Evolutionary conservation across 441 rosid genomes (phyloP).

Genomic region (Pelargonium australe): DNA sequence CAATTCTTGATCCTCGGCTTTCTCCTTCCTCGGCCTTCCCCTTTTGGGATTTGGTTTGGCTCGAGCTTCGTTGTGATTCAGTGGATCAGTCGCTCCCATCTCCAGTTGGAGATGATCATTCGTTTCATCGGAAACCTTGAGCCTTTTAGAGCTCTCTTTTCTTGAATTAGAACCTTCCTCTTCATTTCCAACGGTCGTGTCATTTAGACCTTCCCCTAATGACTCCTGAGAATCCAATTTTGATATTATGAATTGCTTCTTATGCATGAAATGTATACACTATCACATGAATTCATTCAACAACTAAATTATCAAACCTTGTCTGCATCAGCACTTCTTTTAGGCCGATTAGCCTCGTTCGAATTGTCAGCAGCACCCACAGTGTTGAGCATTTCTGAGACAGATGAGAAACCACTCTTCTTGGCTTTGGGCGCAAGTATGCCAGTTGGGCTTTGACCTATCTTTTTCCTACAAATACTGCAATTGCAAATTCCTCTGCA

Average conservation of each 20-base stretch:
- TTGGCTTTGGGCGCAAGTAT: constrained; percentile 25
- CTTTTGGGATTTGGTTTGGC: background rate
- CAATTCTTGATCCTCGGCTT: background rate
- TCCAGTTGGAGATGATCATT: background rate
- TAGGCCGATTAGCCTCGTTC: background rate
- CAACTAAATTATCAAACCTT: constrained; percentile 16
- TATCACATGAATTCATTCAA: no score
- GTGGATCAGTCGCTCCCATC: background rate
- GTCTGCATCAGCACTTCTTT: constrained; percentile 7
- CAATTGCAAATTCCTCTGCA: constrained; percentile 43
- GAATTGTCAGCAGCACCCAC: background rate
- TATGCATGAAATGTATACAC: background rate
- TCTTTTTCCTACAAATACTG: constrained; percentile 34
- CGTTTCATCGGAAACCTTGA: background rate
- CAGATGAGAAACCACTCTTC: constrained; percentile 32
- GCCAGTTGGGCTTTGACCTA: constrained; percentile 36
- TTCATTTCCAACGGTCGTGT: background rate
- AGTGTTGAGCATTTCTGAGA: constrained; percentile 28
- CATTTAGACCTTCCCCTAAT: background rate
- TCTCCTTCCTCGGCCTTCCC: background rate
- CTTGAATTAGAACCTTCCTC: constrained; percentile 6
- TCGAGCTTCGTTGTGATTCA: background rate
- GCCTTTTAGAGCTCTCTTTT: background rate
- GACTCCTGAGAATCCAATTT: background rate
- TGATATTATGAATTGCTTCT: background rate